Percentiles rank a stretch among this genome's conserved stretches.
These are phyloP conservation scores for Spencermartinsiella europaea DNA, from an alignment of 805 yeast species.

Conservation along the genomic window DNA sequence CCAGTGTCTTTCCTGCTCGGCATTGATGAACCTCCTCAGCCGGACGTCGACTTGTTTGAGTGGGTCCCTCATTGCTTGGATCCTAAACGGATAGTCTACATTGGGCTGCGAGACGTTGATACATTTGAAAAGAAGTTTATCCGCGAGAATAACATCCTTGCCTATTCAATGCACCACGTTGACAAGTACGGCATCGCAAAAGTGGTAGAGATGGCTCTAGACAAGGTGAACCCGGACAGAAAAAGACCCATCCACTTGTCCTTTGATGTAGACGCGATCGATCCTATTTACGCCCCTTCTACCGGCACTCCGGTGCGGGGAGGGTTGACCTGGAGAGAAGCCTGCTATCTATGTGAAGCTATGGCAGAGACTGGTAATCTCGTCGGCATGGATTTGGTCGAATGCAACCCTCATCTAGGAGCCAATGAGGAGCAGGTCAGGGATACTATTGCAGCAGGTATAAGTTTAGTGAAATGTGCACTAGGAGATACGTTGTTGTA, in stretches of 20 bases:
- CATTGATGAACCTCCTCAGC: conserved; percentile 35
- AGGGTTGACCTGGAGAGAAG: conserved; percentile 91
- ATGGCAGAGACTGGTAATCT: conserved; percentile 86
- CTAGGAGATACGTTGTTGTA: conserved; percentile 82
- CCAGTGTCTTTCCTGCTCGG: conserved; percentile 92
- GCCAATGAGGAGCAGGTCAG: conserved; percentile 66
- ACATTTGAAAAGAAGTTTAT: conserved; percentile 74
- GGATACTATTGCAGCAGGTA: conserved; percentile 85
- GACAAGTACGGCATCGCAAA: conserved; percentile 89
- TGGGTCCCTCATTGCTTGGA: conserved; percentile 76
- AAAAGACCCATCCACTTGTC: conserved; percentile 79
- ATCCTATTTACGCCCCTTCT: conserved; percentile 90
- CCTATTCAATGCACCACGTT: conserved; percentile 92
- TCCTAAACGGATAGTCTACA: conserved; percentile 74
- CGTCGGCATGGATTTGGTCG: conserved; percentile 86
- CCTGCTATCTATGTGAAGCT: conserved; percentile 86
- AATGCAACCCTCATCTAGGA: conserved; percentile 86
- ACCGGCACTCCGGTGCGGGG: conserved; percentile 98
- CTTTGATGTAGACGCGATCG: conserved; percentile 95
- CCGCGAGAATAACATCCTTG: conserved; percentile 65
- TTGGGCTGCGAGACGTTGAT: conserved; percentile 93
- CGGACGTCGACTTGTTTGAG: conserved; percentile 55
- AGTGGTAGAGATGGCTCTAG: conserved; percentile 88
- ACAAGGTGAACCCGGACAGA: conserved; percentile 66
- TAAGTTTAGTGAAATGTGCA: conserved; percentile 90